A percentile compares a stretch with the other conserved stretches of the same genome.
These are phyloP conservation scores for Boletus huronensis DNA, from an alignment of 768 basidiomycete genomes.

Conservation along the genomic window DNA sequence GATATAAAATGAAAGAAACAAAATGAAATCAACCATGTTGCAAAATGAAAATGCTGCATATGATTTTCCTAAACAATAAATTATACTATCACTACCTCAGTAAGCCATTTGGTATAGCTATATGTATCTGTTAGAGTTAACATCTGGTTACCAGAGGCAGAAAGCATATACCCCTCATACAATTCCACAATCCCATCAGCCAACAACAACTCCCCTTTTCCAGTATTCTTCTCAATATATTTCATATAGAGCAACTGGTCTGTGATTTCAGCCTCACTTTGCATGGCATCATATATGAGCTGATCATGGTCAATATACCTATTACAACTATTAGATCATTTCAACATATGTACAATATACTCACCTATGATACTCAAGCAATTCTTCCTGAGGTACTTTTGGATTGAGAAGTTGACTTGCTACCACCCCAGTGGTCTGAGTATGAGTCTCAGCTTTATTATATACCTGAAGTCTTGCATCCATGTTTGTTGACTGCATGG, in stretches of 20 bases:
- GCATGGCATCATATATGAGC: constrained; percentile 57
- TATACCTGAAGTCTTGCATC: constrained; percentile 25
- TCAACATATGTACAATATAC: constrained; percentile 11
- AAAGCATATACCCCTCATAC: constrained; percentile 20
- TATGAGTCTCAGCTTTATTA: constrained; percentile 28
- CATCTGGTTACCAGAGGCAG: constrained; percentile 7
- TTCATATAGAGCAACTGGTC: constrained; percentile 55
- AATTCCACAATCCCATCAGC: constrained; percentile 14
- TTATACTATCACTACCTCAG: not conserved
- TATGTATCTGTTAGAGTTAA: constrained; percentile 5
- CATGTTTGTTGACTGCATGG: constrained; percentile 30
- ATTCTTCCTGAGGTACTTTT: constrained; percentile 58
- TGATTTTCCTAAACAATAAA: too few species aligned
- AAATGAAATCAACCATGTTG: too few species aligned
- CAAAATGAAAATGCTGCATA: too few species aligned
- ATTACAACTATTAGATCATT: not conserved
- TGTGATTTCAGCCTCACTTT: constrained; percentile 50
- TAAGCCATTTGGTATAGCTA: constrained; percentile 23
- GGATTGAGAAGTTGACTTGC: constrained; percentile 60
- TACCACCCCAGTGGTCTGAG: constrained; percentile 53
- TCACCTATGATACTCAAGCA: constrained; percentile 70
- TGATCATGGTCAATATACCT: constrained; percentile 77
- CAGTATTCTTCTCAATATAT: constrained; percentile 44
- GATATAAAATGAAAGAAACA: too few species aligned
- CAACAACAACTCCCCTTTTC: constrained; percentile 11